phyloP scores from a whole-genome alignment of 345 rosid genomes.

The Noccaea bulbosa region DNA sequence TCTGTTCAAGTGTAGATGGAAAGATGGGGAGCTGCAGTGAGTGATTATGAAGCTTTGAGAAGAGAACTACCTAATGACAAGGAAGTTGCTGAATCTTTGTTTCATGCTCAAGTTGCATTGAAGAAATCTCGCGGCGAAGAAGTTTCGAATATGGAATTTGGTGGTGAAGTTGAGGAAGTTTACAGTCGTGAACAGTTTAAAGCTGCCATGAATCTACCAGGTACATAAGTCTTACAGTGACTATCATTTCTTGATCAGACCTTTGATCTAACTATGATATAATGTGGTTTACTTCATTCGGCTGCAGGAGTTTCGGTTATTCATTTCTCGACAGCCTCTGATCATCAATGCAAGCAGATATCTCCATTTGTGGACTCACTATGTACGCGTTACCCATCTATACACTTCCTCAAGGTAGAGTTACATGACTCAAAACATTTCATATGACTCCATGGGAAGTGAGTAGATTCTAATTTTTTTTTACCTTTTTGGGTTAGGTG shows the following conservation, averaged over 20 bases:
- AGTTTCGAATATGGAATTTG: constrained; percentile 90
- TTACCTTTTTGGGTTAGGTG: constrained; percentile 31
- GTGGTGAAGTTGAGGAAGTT: constrained; percentile 92
- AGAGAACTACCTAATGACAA: constrained; percentile 82
- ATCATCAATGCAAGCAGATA: constrained; percentile 82
- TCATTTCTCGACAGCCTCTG: constrained; percentile 51
- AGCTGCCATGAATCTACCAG: constrained; percentile 78
- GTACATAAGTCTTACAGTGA: constrained; percentile 44
- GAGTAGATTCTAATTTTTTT: background rate
- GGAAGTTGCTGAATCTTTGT: constrained; percentile 85
- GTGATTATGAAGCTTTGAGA: constrained; percentile 86
- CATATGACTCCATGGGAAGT: background rate
- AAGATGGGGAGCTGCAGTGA: constrained; percentile 87
- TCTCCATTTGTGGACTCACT: constrained; percentile 74
- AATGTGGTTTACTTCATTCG: too few species aligned
- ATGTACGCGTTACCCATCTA: constrained; percentile 83
- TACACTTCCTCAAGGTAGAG: constrained; percentile 86
- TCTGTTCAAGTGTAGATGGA: constrained; percentile 61
- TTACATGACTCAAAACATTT: constrained; percentile 7
- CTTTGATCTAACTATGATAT: background rate
- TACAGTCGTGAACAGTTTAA: constrained; percentile 71
- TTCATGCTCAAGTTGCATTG: constrained; percentile 91
- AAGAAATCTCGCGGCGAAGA: constrained; percentile 97
- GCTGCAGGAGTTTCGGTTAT: constrained; percentile 58
- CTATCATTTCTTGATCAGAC: constrained; percentile 5